phyloP scores from a whole-genome alignment of 768 basidiomycete genomes.

The Tricholoma flavovirens region DNA sequence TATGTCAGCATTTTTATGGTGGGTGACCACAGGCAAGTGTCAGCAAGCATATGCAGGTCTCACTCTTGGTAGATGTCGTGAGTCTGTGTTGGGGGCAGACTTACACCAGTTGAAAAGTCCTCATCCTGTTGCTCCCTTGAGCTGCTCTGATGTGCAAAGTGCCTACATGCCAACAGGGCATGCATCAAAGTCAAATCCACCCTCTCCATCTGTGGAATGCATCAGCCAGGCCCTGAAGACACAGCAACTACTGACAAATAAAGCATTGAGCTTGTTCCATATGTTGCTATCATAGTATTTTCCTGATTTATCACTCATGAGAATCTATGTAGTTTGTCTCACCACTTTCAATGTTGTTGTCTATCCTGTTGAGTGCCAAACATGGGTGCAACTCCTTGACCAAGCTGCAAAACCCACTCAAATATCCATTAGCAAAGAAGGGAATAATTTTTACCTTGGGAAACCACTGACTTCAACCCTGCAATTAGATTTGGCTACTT shows the following conservation, averaged over 20 bases:
- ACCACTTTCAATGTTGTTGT: too few relatives aligned
- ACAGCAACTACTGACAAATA: neutral
- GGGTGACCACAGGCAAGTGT: too few relatives aligned
- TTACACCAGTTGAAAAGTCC: neutral
- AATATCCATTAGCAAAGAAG: too few relatives aligned
- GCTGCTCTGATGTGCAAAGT: neutral
- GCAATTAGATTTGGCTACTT: slow-evolving; percentile 3
- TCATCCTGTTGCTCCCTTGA: neutral
- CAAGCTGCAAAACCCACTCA: neutral
- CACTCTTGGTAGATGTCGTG: too few relatives aligned
- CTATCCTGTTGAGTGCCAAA: slow-evolving; percentile 1
- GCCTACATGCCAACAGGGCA: neutral
- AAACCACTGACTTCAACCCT: slow-evolving; percentile 4
- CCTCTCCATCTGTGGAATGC: neutral
- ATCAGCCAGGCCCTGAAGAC: too few relatives aligned
- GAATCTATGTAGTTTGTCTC: too few relatives aligned
- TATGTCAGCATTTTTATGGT: too few relatives aligned
- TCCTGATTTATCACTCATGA: neutral
- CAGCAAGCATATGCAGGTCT: too few relatives aligned
- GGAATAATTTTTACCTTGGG: slow-evolving; percentile 6
- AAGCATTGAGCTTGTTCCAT: slow-evolving; percentile 1
- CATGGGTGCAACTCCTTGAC: slow-evolving; percentile 4
- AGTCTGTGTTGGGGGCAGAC: too few relatives aligned
- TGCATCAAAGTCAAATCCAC: neutral
- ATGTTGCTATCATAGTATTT: neutral